phyloP scores from a whole-genome alignment of 2,329 filamentous ascomycete species.

The Claviceps fusiformis region DNA sequence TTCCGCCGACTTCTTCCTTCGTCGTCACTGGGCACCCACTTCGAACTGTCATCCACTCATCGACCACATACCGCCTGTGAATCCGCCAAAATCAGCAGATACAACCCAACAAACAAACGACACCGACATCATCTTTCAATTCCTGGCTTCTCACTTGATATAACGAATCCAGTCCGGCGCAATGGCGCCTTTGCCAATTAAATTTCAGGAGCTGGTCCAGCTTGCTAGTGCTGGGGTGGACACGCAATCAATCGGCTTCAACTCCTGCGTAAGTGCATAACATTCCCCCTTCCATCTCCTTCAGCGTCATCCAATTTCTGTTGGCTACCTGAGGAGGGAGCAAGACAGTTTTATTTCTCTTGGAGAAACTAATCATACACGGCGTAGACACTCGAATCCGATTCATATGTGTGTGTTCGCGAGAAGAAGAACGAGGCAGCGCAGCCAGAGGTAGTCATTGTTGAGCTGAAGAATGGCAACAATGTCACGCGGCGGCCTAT shows the following conservation, averaged over 20 bases:
- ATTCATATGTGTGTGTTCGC: slow-evolving; percentile 89
- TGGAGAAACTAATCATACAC: background rate
- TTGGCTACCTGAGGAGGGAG: background rate
- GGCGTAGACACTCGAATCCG: slow-evolving; percentile 85
- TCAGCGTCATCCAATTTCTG: background rate
- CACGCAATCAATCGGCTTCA: slow-evolving; percentile 54
- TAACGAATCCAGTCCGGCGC: slow-evolving; percentile 16
- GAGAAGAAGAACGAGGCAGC: slow-evolving; percentile 79
- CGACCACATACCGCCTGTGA: slow-evolving; percentile 8
- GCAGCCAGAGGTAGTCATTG: slow-evolving; percentile 87
- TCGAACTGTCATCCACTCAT: slow-evolving; percentile 4
- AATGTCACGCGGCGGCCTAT: slow-evolving; percentile 89
- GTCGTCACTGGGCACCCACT: slow-evolving; percentile 11
- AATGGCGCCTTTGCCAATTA: slow-evolving; percentile 70
- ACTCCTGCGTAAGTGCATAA: slow-evolving; percentile 48
- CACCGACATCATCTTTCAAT: slow-evolving; percentile 1
- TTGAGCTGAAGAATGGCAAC: slow-evolving; percentile 96
- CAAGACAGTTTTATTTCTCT: background rate
- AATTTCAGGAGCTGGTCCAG: slow-evolving; percentile 83
- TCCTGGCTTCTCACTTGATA: slow-evolving; percentile 12
- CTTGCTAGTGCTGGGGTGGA: slow-evolving; percentile 36
- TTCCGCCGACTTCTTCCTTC: slow-evolving; percentile 15
- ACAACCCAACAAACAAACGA: slow-evolving; percentile 5
- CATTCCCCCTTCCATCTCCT: background rate
- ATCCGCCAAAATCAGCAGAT: slow-evolving; percentile 12